Evolutionary conservation across 768 basidiomycete species (phyloP).

Genomic region (Lepiota subincarnata): DNA sequence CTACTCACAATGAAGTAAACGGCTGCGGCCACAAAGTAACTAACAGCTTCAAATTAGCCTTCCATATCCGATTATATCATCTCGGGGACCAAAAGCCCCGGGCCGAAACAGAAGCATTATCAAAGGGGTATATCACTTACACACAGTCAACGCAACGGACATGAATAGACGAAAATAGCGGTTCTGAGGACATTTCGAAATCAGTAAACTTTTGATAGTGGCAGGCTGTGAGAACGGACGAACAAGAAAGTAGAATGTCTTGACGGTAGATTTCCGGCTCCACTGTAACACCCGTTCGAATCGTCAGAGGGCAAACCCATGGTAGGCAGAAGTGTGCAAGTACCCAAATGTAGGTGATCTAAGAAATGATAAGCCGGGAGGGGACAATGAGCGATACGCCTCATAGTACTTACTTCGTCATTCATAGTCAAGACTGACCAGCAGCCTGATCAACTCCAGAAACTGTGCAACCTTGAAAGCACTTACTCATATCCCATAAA

Average conservation of each 20-base stretch:
- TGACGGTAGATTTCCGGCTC: constrained; percentile 4
- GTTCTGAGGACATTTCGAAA: background rate
- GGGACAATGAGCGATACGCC: background rate
- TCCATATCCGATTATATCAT: no score
- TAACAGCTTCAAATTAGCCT: background rate
- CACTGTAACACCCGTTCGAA: background rate
- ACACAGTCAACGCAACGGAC: background rate
- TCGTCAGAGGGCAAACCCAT: background rate
- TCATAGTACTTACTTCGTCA: background rate
- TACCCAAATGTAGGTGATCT: background rate
- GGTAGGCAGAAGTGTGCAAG: background rate
- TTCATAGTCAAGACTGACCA: background rate
- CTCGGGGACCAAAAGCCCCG: background rate
- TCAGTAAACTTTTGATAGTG: background rate
- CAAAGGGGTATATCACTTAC: background rate
- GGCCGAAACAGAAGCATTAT: background rate
- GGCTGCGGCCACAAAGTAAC: background rate
- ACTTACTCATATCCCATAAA: background rate
- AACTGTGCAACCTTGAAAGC: background rate
- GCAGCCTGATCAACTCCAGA: background rate
- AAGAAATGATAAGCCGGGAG: no score
- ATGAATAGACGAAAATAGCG: background rate
- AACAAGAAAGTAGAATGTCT: constrained; percentile 3
- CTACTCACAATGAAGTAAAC: background rate
- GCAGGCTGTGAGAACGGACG: background rate